Evolutionary conservation across 345 rosid genomes (phyloP).

Genomic region (Lenwebbia sp.): DNA sequence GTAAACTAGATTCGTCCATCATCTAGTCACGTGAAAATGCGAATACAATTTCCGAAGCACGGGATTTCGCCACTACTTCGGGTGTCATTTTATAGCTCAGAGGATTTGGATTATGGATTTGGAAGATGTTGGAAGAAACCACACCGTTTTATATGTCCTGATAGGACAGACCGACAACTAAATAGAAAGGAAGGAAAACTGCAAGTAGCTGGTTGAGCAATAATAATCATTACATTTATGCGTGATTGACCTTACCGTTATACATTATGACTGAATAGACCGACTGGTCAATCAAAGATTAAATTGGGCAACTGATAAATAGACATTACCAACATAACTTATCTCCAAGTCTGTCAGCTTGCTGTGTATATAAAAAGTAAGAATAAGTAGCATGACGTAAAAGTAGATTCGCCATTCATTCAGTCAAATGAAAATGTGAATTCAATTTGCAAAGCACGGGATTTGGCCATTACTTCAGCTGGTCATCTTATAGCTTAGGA

Average conservation of each 20-base stretch:
- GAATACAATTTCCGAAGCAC: background rate
- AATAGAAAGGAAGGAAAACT: background rate
- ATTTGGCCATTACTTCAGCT: too few species aligned
- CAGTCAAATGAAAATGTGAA: too few species aligned
- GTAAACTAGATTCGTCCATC: background rate
- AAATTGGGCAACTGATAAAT: background rate
- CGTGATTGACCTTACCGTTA: background rate
- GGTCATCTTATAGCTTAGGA: too few species aligned
- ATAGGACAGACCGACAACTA: background rate
- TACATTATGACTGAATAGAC: rapidly evolving
- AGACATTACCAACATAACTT: background rate
- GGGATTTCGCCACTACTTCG: background rate
- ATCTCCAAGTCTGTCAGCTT: background rate
- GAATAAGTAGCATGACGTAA: background rate
- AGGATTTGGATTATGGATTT: background rate
- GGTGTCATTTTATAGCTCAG: background rate
- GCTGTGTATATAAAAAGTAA: background rate
- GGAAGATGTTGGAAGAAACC: background rate
- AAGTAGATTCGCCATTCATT: too few species aligned
- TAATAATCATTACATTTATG: background rate
- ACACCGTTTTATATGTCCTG: background rate
- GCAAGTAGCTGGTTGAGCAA: background rate
- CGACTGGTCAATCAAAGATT: background rate
- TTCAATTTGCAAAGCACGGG: too few species aligned
- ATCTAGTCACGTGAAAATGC: background rate